phyloP scores from a whole-genome alignment of 306 rosid genomes.

The Lathyrus sativus region DNA sequence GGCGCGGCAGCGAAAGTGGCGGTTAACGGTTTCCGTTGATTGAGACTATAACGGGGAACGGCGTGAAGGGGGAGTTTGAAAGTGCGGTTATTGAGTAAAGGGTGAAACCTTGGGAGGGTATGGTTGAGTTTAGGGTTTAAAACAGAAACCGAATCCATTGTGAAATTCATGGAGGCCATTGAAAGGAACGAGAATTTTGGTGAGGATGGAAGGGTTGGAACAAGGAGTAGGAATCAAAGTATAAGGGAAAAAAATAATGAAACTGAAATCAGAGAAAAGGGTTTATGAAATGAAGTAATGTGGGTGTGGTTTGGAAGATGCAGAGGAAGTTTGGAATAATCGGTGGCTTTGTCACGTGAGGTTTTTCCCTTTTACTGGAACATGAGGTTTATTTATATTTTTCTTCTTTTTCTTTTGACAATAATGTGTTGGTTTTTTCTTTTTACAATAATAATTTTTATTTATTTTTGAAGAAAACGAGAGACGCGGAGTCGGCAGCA shows the following conservation, averaged over 20 bases:
- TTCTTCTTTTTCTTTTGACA: neutral
- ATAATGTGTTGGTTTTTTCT: too few relatives aligned
- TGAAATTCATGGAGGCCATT: conserved; percentile 41
- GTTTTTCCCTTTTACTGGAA: neutral
- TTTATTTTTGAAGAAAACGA: too few relatives aligned
- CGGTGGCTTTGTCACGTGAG: neutral
- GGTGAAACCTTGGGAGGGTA: conserved; percentile 42
- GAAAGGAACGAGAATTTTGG: conserved; percentile 22
- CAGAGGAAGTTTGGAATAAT: conserved; percentile 19
- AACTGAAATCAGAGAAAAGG: neutral
- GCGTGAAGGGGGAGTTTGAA: conserved; percentile 32
- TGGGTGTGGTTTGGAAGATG: conserved; percentile 1
- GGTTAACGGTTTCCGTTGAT: conserved; percentile 44
- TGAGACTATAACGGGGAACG: conserved; percentile 30
- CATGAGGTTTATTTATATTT: too few relatives aligned
- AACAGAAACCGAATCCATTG: conserved; percentile 63
- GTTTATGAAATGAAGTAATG: conserved; percentile 8
- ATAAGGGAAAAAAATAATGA: neutral
- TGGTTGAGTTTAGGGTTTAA: conserved; percentile 59
- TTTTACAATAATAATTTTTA: too few relatives aligned
- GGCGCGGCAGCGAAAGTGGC: conserved; percentile 57
- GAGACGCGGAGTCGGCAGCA: too few relatives aligned
- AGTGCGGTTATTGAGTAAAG: conserved; percentile 44
- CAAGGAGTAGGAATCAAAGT: neutral
- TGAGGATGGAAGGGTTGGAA: neutral